Conservation (phyloP, 2,329 filamentous ascomycete species). For the Pestalotiopsis sp. region DNA sequence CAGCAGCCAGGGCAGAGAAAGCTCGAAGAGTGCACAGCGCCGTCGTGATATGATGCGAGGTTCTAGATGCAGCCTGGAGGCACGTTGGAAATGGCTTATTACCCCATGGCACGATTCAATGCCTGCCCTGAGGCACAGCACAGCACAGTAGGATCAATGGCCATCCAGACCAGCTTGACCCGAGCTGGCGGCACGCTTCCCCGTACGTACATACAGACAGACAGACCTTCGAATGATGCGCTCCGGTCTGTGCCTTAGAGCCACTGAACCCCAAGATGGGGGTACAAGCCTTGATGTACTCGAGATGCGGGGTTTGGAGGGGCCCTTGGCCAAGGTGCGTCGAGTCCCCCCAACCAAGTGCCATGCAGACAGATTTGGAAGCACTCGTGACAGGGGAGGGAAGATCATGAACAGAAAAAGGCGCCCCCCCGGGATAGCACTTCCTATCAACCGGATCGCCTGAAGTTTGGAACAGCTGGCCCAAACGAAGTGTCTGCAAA, state of each 20-base stretch:
- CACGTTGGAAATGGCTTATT: background rate
- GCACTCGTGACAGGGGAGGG: background rate
- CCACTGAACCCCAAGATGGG: background rate
- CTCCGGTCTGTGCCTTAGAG: background rate
- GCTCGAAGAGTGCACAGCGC: background rate
- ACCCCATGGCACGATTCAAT: background rate
- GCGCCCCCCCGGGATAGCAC: background rate
- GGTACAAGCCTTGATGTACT: background rate
- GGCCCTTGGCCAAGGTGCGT: background rate
- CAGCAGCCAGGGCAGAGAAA: background rate
- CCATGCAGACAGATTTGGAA: constrained; percentile 5
- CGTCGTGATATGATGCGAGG: background rate
- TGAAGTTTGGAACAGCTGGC: background rate
- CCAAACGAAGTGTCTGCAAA: no score
- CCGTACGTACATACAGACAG: background rate
- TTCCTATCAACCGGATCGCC: constrained; percentile 12
- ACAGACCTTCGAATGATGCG: background rate
- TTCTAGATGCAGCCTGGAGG: background rate
- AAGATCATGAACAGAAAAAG: constrained; percentile 5
- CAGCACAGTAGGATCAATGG: background rate
- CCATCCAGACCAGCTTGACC: background rate
- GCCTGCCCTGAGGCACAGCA: background rate
- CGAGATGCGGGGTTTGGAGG: constrained; percentile 9
- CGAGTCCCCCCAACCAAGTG: background rate
- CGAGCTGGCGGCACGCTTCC: background rate